These are phyloP conservation scores for Macrolepiota dolichaula DNA, from an alignment of 768 basidiomycete genomes.

Conservation along the genomic window DNA sequence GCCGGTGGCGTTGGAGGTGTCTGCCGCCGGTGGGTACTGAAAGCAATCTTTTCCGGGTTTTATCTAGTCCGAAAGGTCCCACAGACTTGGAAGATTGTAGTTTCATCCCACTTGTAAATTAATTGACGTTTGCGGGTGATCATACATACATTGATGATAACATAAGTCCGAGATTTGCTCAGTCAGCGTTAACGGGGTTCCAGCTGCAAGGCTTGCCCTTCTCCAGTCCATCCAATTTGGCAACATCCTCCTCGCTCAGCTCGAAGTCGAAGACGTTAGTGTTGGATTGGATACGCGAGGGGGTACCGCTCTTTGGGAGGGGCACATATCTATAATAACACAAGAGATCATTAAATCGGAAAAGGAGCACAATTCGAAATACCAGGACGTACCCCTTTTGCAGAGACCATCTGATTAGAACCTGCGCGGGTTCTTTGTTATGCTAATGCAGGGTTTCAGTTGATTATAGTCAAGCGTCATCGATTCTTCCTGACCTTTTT, in stretches of 20 bases:
- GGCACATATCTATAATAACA: constrained; percentile 2
- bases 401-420: constrained; percentile 84
- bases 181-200: constrained; percentile 12
- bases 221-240: constrained; percentile 9
- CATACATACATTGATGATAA: background rate
- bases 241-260: constrained; percentile 11
- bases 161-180: background rate
- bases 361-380: background rate
- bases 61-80: background rate
- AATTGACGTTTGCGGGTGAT: background rate
- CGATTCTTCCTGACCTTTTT: background rate
- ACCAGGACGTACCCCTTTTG: constrained; percentile 58
- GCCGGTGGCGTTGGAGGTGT: background rate
- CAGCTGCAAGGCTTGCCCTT: constrained; percentile 8
- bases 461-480: background rate
- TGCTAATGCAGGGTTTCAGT: constrained; percentile 32
- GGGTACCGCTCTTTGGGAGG: constrained; percentile 11
- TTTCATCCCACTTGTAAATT: background rate
- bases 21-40: background rate
- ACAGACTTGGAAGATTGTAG: background rate
- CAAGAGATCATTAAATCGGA: background rate
- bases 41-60: background rate
- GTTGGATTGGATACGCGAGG: constrained; percentile 12
- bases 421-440: constrained; percentile 61
- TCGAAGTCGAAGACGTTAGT: constrained; percentile 11